Conservation (phyloP, 352 stramenopile genomes). For the Peronospora farinosa region DNA sequence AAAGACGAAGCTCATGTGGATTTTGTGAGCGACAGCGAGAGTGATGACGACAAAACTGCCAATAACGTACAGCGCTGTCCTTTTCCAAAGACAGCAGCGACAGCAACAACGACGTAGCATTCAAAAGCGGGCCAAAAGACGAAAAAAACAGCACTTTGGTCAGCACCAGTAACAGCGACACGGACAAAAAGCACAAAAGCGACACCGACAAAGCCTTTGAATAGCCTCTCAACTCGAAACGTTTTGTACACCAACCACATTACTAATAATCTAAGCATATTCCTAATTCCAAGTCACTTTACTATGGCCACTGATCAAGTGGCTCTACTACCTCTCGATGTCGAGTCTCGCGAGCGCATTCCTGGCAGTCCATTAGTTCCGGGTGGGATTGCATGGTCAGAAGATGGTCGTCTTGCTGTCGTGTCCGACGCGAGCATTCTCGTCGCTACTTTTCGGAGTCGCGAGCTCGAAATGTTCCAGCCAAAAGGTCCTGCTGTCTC, state of each 20-base stretch:
- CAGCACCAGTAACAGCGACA: no score
- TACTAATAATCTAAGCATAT: background rate
- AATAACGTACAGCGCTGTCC: background rate
- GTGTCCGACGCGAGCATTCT: conserved; percentile 71
- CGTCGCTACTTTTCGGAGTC: conserved; percentile 71
- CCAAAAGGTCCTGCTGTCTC: conserved; percentile 67
- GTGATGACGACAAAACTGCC: conserved; percentile 7
- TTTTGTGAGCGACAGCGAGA: conserved; percentile 9
- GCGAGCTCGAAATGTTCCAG: conserved; percentile 78
- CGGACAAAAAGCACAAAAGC: no score
- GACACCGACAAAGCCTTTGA: no score
- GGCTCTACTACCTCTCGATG: conserved; percentile 21
- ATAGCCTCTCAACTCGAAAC: background rate
- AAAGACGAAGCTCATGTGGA: background rate
- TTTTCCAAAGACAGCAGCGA: no score
- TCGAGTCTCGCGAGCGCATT: conserved; percentile 61
- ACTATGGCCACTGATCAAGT: conserved; percentile 25
- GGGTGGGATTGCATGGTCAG: conserved; percentile 57
- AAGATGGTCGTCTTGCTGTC: conserved; percentile 65
- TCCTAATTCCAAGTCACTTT: background rate
- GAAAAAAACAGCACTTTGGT: no score
- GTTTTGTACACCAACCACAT: conserved; percentile 4
- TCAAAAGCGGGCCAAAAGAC: no score
- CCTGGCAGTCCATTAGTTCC: conserved; percentile 62
- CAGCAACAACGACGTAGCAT: no score